Evolutionary conservation across 306 rosid species (phyloP), one percentile per base, ranked within the genome.

Genomic region (Canavalia ensiformis): DNA sequence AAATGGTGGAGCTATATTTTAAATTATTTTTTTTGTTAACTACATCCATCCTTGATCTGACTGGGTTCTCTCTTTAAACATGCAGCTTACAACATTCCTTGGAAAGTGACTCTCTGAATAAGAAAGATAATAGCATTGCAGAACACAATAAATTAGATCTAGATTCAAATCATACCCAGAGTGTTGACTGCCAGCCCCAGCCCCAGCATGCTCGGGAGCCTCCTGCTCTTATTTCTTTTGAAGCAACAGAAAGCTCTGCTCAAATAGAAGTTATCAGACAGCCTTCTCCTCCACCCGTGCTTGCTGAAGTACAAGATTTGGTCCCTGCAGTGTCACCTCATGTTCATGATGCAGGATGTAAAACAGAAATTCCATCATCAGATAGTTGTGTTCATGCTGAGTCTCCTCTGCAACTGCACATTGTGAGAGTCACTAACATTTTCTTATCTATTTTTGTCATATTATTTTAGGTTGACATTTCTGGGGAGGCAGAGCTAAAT

Each of bases 261-360:
- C 89, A 47, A 78, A 45, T 86, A 71, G 88, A 93, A 81, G 56
- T 93, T 72, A 85, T 95, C 83, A 87, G 95, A 81, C 97, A 95
- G 84, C 99, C 97, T 82, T 91, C 92, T 80, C 98, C 99, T 76
- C 95, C 95, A 6, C 97, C 98, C 59, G 94, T 94, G 62, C 98
- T 94, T 81, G 98, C 97, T 39, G 90, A 92, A 86, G 97, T 94
- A 72, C 95, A 89, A 74, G 95, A 94, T 86, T 85, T 92, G 89
- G 84, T 88, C 58, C 95, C 98, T 76, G 86, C 94, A 63, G 78
- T 83, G 68, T 90, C 97, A 66, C 81, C 94, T 56, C 88, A 84
- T 80, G 66, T 83, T 85, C 68, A 85, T 0, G 94, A 86, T 67
- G 87, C 74, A 63, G 94, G 83, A 60, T 73, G 85, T 71, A 89